phyloP scores from a whole-genome alignment of 257 asterid species.

The Capsicum rhomboideum region DNA sequence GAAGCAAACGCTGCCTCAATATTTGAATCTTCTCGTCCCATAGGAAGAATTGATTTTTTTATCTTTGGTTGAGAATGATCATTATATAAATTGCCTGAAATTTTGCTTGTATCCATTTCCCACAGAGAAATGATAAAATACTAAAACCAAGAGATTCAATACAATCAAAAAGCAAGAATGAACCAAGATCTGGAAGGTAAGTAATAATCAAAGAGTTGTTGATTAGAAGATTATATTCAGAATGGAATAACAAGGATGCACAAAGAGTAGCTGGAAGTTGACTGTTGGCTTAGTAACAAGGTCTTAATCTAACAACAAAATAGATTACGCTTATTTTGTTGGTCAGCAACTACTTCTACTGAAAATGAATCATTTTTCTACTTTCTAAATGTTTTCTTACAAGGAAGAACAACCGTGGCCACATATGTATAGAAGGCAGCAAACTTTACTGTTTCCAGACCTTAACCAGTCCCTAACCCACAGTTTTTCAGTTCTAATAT shows the following conservation, averaged over 20 bases:
- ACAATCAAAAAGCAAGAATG: background rate
- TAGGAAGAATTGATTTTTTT: background rate
- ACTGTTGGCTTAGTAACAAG: background rate
- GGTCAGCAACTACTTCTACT: background rate
- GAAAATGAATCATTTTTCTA: background rate
- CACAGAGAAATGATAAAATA: background rate
- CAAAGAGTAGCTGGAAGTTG: background rate
- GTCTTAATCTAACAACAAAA: background rate
- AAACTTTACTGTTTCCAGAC: background rate
- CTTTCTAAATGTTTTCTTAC: background rate
- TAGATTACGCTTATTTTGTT: background rate
- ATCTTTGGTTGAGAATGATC: background rate
- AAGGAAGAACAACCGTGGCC: background rate
- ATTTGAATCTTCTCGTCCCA: background rate
- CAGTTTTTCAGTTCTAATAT: background rate
- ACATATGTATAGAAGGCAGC: background rate
- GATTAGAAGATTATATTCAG: background rate
- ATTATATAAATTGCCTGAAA: background rate
- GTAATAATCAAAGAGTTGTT: background rate
- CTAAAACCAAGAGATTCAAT: background rate
- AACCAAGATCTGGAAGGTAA: background rate
- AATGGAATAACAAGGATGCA: background rate
- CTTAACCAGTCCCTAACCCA: background rate
- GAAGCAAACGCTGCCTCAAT: background rate
- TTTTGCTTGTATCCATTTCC: background rate